Evolutionary conservation across 305 asterid genomes (phyloP).

Genomic region (Andrographis paniculata): DNA sequence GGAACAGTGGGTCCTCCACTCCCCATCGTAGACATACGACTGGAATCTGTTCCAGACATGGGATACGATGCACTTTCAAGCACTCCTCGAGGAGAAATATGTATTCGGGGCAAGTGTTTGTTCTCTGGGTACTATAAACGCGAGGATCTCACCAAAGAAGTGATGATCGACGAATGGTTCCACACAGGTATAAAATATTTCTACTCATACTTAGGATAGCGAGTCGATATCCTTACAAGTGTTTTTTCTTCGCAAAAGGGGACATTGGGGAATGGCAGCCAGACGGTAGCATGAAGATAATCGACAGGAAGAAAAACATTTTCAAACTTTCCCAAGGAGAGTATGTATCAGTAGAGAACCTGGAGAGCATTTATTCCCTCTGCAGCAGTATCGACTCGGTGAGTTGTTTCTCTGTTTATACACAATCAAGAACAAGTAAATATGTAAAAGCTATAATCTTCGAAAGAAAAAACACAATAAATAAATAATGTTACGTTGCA

Average conservation of each 20-base stretch:
- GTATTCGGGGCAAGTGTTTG: constrained; percentile 68
- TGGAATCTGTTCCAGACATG: constrained; percentile 84
- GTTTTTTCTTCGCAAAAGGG: constrained; percentile 27
- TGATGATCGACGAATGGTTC: constrained; percentile 69
- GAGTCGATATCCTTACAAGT: constrained; percentile 1
- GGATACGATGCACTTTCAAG: constrained; percentile 61
- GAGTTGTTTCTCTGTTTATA: too few relatives aligned
- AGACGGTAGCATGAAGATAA: constrained; percentile 82
- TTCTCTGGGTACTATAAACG: constrained; percentile 80
- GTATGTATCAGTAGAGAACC: constrained; percentile 70
- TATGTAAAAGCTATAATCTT: neutral
- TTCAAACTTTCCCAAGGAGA: constrained; percentile 95
- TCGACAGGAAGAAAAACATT: constrained; percentile 81
- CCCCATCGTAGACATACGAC: constrained; percentile 60
- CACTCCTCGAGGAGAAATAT: constrained; percentile 76
- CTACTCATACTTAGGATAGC: neutral
- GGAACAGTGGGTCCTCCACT: constrained; percentile 87
- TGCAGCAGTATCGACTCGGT: constrained; percentile 49
- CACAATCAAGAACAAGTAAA: too few relatives aligned
- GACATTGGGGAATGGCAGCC: constrained; percentile 83
- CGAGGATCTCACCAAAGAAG: constrained; percentile 70
- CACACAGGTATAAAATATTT: constrained; percentile 47
- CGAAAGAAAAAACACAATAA: neutral
- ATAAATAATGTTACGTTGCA: constrained; percentile 27
- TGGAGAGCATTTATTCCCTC: constrained; percentile 62